Base-by-base conservation (phyloP, 352 stramenopile species). In the Globisporangium recalcitrans region DNA sequence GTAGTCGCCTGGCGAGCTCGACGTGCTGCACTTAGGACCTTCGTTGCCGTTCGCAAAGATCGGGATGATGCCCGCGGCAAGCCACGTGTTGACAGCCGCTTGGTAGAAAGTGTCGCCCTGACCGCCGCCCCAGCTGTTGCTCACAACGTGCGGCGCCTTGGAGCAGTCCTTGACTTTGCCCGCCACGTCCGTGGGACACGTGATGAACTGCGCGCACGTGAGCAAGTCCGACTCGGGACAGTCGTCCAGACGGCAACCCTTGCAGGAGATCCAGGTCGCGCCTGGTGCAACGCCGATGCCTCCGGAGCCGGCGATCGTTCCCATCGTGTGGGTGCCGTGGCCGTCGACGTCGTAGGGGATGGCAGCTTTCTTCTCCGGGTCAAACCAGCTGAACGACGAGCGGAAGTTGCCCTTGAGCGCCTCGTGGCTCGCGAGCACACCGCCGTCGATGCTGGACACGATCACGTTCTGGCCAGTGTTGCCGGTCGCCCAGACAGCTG, bases 241-340 rank as follows among this genome's bases (percentile, higher is more conserved):
- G 24, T 54, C 56, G 22, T 51, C 21, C 0, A 34, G 19, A 2
- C 26, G 27, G 56, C 69, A 77, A 7, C 58, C 70, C 38, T 60
- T 59, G 60, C 74, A 82, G 3, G 66, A 8, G 9, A 82, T 82
- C 61, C 59, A 82, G 52, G 60, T 68, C 16, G 70, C 66, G 9
- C 71, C 65, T 5, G 73, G 73, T 0, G 74, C 74, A 11, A 82
- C 74, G 58, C 74, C 74, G 29, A 76, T 54, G 31, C 74, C 71
- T 10, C 70, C 55, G 8, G 38, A 24, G 26, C 74, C 74, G 11
- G 60, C 68, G 52, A 78, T 78, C 10, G 69, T 74, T 16, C 71
- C 71, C 32, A 76, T 76, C 11, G 64, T 70, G 62, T 78, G 71
- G 19, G 71, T 74, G 14, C 71, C 71, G 47, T 76, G 71, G 21